Base-by-base conservation (phyloP, 169 alveolate genomes). In the Eimeria maxima region DNA sequence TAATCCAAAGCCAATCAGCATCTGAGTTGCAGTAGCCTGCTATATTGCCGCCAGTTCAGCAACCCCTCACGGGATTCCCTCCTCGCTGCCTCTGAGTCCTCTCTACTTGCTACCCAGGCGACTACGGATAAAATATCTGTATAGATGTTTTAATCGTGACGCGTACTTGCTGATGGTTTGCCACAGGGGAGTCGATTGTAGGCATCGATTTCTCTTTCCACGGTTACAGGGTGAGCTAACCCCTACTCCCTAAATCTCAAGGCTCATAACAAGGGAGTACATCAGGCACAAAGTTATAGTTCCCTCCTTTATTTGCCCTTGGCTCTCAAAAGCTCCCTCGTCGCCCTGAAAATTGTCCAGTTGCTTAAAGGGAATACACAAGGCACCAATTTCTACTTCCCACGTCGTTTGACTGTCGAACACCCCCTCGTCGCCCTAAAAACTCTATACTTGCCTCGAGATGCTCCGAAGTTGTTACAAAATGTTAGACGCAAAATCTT, bases 141-240 rank as follows among this genome's bases (percentile, higher is more conserved):
- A 44, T 44, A 38, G 18, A 3, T 42, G 13, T 74, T 11, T 74
- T 74, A 38, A 13, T 38, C 33, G 22, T 38, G 2, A 6, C 47
- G 74, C 29, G 5, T 27, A 29, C 33, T n/a, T 22, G 45, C 27
- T 38, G 63, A 8, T 86, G 93, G 20, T 24, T 3, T 55, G 80
- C 76, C 38, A 42, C 88, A 93, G 96, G 96, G 53, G 88, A 80
- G 38, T 93, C 96, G 45, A 93, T 93, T 80, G 94, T 93, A 14
- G 93, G 94, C 7, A 67, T 93, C 5, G 96, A 93, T 55, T 93
- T 93, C 50, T 44, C 90, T 3, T 53, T 83, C 67, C 96, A 93
- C 73, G 96, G 94, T 78, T 65, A n/a, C 65, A 80, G 50, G 44
- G 96, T 93, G 60, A 93, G 96, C 93, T 45, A 13, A 22, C 63